These are phyloP conservation scores for Solanum pinnatisectum DNA, from an alignment of 257 asterid species.

Conservation along the genomic window DNA sequence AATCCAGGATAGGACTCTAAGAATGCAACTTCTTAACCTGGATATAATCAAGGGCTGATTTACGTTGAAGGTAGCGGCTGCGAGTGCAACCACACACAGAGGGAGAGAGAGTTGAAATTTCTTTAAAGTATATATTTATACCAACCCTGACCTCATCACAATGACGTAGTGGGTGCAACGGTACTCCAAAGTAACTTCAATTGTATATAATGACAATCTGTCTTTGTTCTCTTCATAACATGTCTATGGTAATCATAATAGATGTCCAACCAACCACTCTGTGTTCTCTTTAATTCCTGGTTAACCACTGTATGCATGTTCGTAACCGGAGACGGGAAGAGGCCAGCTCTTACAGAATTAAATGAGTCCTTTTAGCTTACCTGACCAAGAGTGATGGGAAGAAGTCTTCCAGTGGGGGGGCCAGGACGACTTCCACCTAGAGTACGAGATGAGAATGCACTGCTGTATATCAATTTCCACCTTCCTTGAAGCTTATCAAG, in stretches of 20 bases:
- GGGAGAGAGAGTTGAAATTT: not conserved
- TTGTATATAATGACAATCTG: not conserved
- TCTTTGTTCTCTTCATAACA: not conserved
- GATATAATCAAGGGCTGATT: not conserved
- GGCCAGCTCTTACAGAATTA: not conserved
- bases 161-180: not conserved
- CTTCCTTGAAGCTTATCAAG: slow-evolving; percentile 80
- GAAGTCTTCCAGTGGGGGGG: slow-evolving; percentile 91
- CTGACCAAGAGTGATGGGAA: slow-evolving; percentile 90
- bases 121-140: not conserved
- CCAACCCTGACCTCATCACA: not conserved
- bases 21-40: not conserved
- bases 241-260: not conserved
- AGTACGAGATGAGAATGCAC: slow-evolving; percentile 82
- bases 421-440: slow-evolving; percentile 99
- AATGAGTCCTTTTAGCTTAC: slow-evolving; percentile 10
- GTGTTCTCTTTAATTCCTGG: not conserved
- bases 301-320: not conserved
- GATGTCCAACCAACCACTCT: not conserved
- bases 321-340: not conserved
- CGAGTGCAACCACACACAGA: not conserved
- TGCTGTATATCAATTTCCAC: slow-evolving; percentile 89
- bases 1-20: not conserved
- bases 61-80: not conserved
- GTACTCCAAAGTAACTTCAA: not conserved